Evolutionary conservation across 352 stramenopile species (phyloP).

Genomic region (Phytophthora pini): DNA sequence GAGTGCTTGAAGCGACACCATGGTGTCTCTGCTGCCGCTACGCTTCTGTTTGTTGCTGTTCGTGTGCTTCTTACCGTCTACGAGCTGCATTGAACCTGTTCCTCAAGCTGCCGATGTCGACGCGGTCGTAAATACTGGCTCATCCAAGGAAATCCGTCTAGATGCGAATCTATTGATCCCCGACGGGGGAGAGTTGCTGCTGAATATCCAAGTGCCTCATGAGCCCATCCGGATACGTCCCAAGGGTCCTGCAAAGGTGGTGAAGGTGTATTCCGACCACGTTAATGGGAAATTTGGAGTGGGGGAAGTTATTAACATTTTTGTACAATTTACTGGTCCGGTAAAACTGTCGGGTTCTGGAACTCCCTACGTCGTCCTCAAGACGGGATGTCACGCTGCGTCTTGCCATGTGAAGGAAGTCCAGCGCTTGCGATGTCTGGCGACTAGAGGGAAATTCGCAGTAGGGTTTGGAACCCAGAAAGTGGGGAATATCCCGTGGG

Average conservation of each 20-base stretch:
- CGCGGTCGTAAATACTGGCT: slow-evolving; percentile 51
- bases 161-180: slow-evolving; percentile 79
- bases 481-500: slow-evolving; percentile 73
- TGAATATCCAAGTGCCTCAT: slow-evolving; percentile 69
- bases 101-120: slow-evolving; percentile 59
- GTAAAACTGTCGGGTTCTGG: slow-evolving; percentile 59
- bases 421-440: slow-evolving; percentile 66
- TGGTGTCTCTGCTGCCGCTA: slow-evolving; percentile 2
- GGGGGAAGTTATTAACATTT: slow-evolving; percentile 64
- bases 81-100: slow-evolving; percentile 43
- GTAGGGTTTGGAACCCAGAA: slow-evolving; percentile 59
- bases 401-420: slow-evolving; percentile 65
- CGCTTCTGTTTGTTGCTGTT: slow-evolving; percentile 16
- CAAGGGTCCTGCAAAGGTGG: slow-evolving; percentile 65
- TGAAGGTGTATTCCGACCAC: slow-evolving; percentile 65
- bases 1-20: slow-evolving; percentile 6
- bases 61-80: not conserved
- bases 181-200: slow-evolving; percentile 68
- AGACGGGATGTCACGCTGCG: slow-evolving; percentile 60
- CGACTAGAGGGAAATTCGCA: slow-evolving; percentile 69
- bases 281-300: slow-evolving; percentile 56
- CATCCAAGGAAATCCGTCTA: slow-evolving; percentile 60
- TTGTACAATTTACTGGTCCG: slow-evolving; percentile 75
- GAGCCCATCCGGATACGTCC: slow-evolving; percentile 59
- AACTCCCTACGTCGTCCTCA: slow-evolving; percentile 52